phyloP scores from a whole-genome alignment of 1,139 yeast genomes.

The Candida freyschussii region DNA sequence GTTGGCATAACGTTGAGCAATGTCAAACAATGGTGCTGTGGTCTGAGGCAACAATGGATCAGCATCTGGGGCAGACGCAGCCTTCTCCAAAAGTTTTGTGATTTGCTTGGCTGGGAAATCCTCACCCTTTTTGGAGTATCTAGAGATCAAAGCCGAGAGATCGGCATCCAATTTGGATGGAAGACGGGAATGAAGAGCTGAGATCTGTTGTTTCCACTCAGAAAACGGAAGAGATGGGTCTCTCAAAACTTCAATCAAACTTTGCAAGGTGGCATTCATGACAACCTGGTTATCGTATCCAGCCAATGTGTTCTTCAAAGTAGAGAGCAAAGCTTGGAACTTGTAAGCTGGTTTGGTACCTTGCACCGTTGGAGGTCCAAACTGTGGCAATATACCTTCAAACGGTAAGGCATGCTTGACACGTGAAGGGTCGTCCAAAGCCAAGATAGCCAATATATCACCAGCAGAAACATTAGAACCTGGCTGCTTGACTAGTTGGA shows the following conservation, averaged over 20 bases:
- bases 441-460: slow-evolving; percentile 89
- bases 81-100: slow-evolving; percentile 46
- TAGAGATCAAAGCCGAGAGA: slow-evolving; percentile 60
- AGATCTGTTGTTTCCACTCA: slow-evolving; percentile 81
- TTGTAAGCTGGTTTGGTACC: slow-evolving; percentile 84
- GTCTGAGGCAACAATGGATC: slow-evolving; percentile 51
- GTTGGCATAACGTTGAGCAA: slow-evolving; percentile 64
- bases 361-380: slow-evolving; percentile 75
- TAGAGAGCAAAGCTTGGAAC: slow-evolving; percentile 52
- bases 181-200: slow-evolving; percentile 89
- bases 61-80: slow-evolving; percentile 37
- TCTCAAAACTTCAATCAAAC: slow-evolving; percentile 65
- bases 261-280: slow-evolving; percentile 75
- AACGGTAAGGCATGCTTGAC: slow-evolving; percentile 95
- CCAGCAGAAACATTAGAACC: slow-evolving; percentile 96
- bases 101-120: slow-evolving; percentile 93
- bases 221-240: slow-evolving; percentile 85
- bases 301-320: slow-evolving; percentile 70
- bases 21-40: slow-evolving; percentile 66
- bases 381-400: slow-evolving; percentile 88
- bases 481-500: slow-evolving; percentile 94
- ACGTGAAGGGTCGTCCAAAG: slow-evolving; percentile 94
- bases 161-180: slow-evolving; percentile 72
- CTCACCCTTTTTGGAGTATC: slow-evolving; percentile 61
- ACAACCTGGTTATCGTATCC: slow-evolving; percentile 97